These are phyloP conservation scores for Carex sylvatica DNA, from an alignment of 202 grass and related monocot species.

Conservation along the genomic window DNA sequence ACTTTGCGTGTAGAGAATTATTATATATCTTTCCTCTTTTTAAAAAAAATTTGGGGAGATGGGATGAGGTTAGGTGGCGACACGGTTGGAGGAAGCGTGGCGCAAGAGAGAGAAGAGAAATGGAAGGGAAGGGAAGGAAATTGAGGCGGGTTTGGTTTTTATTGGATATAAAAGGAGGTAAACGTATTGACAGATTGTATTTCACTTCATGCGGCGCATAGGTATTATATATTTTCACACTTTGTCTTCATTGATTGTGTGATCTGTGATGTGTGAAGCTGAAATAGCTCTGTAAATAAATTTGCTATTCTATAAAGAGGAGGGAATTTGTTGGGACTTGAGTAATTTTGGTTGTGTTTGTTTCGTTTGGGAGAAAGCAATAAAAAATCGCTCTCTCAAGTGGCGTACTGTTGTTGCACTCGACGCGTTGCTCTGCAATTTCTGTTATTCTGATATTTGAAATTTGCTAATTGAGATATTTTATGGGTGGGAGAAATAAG, in stretches of 20 bases:
- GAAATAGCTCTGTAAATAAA: no score
- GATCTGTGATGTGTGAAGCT: no score
- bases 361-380: not conserved
- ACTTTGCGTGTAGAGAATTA: not conserved
- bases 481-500: not conserved
- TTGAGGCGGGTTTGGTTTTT: not conserved
- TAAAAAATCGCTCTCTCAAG: not conserved
- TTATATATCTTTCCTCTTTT: not conserved
- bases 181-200: no score
- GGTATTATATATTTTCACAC: no score
- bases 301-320: no score
- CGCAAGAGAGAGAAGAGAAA: constrained; percentile 19
- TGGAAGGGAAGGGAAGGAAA: not conserved
- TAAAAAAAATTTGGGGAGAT: no score
- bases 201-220: no score
- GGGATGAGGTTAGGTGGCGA: not conserved
- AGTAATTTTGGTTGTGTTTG: not conserved
- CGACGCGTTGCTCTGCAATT: not conserved
- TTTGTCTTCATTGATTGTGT: no score
- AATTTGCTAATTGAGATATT: not conserved
- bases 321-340: not conserved
- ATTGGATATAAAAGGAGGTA: not conserved
- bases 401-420: not conserved
- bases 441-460: not conserved
- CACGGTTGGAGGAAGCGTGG: constrained; percentile 43